Conservation (phyloP, 768 basidiomycete species). For the Macrolepiota fuliginosa region DNA sequence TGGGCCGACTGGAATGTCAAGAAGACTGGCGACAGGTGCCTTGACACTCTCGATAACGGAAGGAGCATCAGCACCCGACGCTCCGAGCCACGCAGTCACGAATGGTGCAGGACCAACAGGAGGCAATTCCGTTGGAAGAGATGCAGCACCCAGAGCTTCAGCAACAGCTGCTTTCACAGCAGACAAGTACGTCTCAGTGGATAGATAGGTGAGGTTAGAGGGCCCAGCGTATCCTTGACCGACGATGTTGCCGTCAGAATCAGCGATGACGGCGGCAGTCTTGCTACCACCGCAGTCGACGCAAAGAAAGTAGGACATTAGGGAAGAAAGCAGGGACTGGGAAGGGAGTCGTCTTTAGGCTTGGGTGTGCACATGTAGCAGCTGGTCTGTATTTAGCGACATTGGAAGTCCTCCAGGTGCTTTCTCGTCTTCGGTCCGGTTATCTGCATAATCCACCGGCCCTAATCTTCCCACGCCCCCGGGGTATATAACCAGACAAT, state of each 20-base stretch:
- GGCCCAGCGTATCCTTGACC: constrained; percentile 72
- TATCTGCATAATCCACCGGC: constrained; percentile 23
- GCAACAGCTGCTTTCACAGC: constrained; percentile 51
- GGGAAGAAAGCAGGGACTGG: not conserved
- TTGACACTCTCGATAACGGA: constrained; percentile 57
- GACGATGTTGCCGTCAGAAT: constrained; percentile 54
- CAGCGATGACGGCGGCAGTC: constrained; percentile 72
- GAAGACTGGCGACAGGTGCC: constrained; percentile 49
- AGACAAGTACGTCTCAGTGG: constrained; percentile 53
- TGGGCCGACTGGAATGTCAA: constrained; percentile 55
- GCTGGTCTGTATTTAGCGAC: not conserved
- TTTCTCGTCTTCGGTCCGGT: not conserved
- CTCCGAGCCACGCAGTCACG: constrained; percentile 77
- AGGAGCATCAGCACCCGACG: constrained; percentile 79
- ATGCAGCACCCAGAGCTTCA: constrained; percentile 46
- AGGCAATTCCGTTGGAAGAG: constrained; percentile 24
- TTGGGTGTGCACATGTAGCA: not conserved
- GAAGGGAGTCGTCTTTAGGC: not conserved
- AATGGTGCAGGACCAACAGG: constrained; percentile 35
- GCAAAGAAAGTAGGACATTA: constrained; percentile 69
- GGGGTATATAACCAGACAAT: constrained; percentile 16
- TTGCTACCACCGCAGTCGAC: constrained; percentile 91
- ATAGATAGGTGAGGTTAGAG: constrained; percentile 84
- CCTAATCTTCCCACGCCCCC: constrained; percentile 37
- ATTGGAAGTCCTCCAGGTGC: not conserved